Evolutionary conservation across 305 asterid species (phyloP).

Genomic region (Solanum hybrid): DNA sequence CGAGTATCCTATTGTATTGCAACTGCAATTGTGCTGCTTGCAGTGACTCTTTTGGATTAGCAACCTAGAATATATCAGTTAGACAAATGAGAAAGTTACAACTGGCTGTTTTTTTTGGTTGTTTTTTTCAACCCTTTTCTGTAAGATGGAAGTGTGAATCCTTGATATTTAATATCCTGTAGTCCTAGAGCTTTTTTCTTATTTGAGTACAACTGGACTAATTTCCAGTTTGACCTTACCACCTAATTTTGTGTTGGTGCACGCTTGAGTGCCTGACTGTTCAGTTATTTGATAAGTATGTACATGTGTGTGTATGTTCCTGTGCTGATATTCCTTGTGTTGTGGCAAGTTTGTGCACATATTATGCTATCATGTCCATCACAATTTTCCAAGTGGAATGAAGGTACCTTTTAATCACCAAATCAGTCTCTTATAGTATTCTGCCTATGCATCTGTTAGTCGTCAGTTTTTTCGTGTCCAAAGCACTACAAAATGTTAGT

Average conservation of each 20-base stretch:
- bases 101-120: neutral
- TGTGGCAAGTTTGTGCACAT: neutral
- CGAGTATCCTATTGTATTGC: neutral
- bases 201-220: neutral
- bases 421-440: neutral
- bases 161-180: neutral
- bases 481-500: neutral
- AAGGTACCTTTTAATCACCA: neutral
- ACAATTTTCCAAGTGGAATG: neutral
- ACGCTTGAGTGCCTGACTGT: neutral
- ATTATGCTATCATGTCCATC: neutral
- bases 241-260: neutral
- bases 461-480: neutral
- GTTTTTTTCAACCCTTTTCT: neutral
- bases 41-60: neutral
- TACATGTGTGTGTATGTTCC: neutral
- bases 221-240: neutral
- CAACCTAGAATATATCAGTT: neutral
- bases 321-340: neutral
- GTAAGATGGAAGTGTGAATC: neutral
- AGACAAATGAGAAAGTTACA: neutral
- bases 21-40: neutral
- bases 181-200: neutral
- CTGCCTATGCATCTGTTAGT: neutral
- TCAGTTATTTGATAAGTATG: neutral